Conservation (phyloP, 129 eudicot genomes). For the Dittrichia graveolens region DNA sequence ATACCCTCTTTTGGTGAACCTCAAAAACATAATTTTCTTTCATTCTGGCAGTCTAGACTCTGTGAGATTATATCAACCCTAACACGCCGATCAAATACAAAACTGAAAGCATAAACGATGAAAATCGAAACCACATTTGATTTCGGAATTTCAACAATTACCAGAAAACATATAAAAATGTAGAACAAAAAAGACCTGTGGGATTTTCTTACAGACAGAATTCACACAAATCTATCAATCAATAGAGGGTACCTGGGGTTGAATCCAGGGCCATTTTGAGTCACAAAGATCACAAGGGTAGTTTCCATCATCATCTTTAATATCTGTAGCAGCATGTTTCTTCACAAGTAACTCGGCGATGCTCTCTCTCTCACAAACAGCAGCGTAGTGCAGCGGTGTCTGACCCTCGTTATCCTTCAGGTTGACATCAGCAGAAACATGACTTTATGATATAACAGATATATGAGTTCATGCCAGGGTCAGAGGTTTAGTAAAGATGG, state of each 20-base stretch:
- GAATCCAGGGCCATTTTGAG: constrained; percentile 76
- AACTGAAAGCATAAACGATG: background rate
- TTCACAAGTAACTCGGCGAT: constrained; percentile 88
- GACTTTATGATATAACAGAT: background rate
- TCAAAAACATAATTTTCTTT: background rate
- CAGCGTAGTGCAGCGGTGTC: constrained; percentile 93
- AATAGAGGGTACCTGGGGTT: constrained; percentile 29
- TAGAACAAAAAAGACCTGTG: background rate
- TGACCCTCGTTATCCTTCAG: constrained; percentile 94
- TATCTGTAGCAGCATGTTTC: constrained; percentile 59
- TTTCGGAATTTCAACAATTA: background rate
- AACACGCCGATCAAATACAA: constrained; percentile 2
- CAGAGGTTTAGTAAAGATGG: too few relatives aligned
- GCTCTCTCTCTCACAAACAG: constrained; percentile 84
- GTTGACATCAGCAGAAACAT: constrained; percentile 17
- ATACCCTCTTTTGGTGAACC: background rate
- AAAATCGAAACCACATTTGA: background rate
- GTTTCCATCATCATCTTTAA: constrained; percentile 73
- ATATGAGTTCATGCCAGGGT: constrained; percentile 8
- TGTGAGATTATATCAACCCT: background rate
- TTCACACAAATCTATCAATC: constrained; percentile 6
- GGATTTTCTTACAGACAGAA: constrained; percentile 1
- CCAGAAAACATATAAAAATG: background rate
- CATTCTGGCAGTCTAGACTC: background rate
- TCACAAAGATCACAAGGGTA: constrained; percentile 75